Base-by-base conservation (phyloP, 345 rosid species). In the Gossypium sturtianum region DNA sequence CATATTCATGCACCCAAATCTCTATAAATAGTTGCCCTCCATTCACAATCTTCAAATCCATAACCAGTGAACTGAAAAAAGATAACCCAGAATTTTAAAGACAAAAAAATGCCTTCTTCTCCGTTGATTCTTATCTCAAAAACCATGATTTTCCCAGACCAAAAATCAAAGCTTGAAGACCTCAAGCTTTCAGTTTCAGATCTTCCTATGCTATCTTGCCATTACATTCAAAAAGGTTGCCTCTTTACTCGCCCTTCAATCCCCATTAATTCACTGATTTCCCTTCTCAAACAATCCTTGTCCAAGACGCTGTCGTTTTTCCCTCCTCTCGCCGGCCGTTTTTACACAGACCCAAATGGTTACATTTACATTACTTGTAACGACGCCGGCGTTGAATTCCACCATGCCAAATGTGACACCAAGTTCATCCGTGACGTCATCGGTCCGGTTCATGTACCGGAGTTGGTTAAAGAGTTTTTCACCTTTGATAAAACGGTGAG, bases 161-260 rank as follows among this genome's bases (percentile, higher is more conserved):
- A 74, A 43, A 88, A 77, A 70, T 89, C 99, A 53, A 76, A 83
- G 2, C 69, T 90, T 23, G 86, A 49, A 48, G 91, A 95, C 82
- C 85, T 95, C 56, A 88, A 91, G 82, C 94, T 95, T 47, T 89
- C 99, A 4, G 96, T 88, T 76, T 92, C 96, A 70, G 99, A 95
- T 84, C 99, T 95, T 34, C 97, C 98, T 1, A 95, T 95, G 99
- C 86, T 95, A 45, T 95, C 99, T 64, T 92, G 98, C 75, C 96
- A 92, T 74, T 95, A 91, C 79, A 95, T 95, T 73, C 98, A 95
- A 16, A 95, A 95, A 80, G 99, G 99, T 0, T 76, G 82, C 19
- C 96, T 93, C 77, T 91, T 93, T 78, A 78, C 85, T 20, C 83
- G 82, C 10, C 89, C 94, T 5, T 74, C 83, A 9, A 8, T 81